Base-by-base conservation (phyloP, 2,329 filamentous ascomycete species). In the Aureobasidium mangrovei region DNA sequence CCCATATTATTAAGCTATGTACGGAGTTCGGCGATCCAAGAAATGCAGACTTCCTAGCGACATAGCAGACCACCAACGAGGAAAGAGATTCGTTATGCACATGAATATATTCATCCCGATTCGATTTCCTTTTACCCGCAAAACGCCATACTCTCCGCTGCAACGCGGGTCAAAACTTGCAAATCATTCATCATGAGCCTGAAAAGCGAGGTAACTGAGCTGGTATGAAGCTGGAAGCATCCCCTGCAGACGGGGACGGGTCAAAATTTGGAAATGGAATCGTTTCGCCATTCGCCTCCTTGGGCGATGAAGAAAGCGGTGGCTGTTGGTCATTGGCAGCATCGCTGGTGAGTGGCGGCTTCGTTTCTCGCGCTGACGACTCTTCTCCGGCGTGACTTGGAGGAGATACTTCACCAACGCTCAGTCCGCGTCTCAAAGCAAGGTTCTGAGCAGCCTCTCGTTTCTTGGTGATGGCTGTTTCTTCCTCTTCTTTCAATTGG, bases 391-490 rank as follows among this genome's bases (percentile, higher is more conserved):
- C 18, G 12, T 12, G 32, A 33, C 26, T 31, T 31, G 33, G 2
- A 27, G 41, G 28, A n/a, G 35, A 46, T 8, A 9, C 24, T 18
- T n/a, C 38, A n/a, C 12, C 40, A n/a, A 54, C 41, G 10, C 46
- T 49, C 7, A 84, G 63, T 1, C 82, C 82, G 29, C 77, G 73
- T 56, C 74, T 73, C 8, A 75, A 60, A 7, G 82, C 82, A 24
- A 84, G 64, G 42, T 73, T 71, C 33, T 75, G 73, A 3, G 82
- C 82, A 42, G 77, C 77, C 36, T 74, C 69, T 35, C 82, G 70
- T 61, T 75, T 80, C 46, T 72, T 70, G 54, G 75, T 69, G 28
- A 84, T 69, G 36, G 75, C 73, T 3, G 68, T 67, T 62, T 85
- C 82, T 63, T 85, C 80, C 62, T 82, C 70, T 33, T 69, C 60